phyloP scores from a whole-genome alignment of 352 stramenopile genomes.

The Globisporangium perplexum region DNA sequence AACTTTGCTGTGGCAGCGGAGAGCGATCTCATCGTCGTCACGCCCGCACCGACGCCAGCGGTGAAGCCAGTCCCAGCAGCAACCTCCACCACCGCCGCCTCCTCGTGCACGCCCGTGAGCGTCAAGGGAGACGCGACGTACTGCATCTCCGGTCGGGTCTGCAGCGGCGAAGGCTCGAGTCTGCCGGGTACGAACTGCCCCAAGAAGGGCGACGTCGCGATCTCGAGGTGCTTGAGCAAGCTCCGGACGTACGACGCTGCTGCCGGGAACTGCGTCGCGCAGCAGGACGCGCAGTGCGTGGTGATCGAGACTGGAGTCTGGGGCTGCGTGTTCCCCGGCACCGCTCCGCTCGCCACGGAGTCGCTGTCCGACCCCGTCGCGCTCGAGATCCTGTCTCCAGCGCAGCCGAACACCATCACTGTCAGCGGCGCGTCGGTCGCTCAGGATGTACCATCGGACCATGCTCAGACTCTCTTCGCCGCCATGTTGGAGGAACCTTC shows the following conservation, averaged over 20 bases:
- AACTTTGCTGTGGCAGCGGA: not conserved
- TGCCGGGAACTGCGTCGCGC: constrained; percentile 22
- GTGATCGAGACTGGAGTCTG: constrained; percentile 17
- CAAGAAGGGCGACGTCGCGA: constrained; percentile 21
- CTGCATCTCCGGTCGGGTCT: constrained; percentile 37
- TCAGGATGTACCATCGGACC: too few relatives aligned
- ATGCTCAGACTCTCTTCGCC: not conserved
- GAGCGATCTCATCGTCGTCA: not conserved
- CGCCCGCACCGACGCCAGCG: too few relatives aligned
- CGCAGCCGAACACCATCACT: not conserved
- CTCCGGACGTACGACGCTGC: constrained; percentile 21
- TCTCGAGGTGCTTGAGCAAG: constrained; percentile 20
- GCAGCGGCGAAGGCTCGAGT: constrained; percentile 11
- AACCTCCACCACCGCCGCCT: not conserved
- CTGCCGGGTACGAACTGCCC: constrained; percentile 26
- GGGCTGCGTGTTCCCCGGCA: constrained; percentile 28
- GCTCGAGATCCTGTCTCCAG: not conserved
- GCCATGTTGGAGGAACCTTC: too few relatives aligned
- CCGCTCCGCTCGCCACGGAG: not conserved
- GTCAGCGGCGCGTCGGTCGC: not conserved
- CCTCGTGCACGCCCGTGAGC: constrained; percentile 24
- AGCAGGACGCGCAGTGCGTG: constrained; percentile 34
- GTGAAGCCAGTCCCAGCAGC: not conserved
- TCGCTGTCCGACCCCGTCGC: not conserved
- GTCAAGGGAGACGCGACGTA: constrained; percentile 39